These are phyloP conservation scores for Trichoderma sp. DNA, from an alignment of 2,329 filamentous ascomycete species.

Conservation along the genomic window DNA sequence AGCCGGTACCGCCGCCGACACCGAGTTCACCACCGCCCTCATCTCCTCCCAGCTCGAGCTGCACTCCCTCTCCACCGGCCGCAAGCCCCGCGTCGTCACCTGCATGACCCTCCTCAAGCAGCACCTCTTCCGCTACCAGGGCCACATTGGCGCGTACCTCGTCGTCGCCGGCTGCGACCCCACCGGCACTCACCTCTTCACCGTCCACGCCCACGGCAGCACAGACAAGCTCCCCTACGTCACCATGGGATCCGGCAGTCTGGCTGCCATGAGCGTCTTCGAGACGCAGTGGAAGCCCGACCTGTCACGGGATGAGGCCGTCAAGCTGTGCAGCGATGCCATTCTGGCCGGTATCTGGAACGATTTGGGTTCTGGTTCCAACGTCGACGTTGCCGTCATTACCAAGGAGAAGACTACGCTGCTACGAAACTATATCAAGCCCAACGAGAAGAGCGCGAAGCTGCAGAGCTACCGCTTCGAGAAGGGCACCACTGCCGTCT, in stretches of 20 bases:
- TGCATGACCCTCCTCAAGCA: slow-evolving; percentile 99
- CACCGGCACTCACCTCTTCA: slow-evolving; percentile 93
- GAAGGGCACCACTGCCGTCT: slow-evolving; percentile 88
- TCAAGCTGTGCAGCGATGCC: slow-evolving; percentile 80
- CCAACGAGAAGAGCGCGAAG: slow-evolving; percentile 90
- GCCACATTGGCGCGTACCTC: slow-evolving; percentile 95
- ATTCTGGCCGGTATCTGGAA: slow-evolving; percentile 99
- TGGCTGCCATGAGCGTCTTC: slow-evolving; percentile 97
- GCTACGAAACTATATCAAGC: slow-evolving; percentile 89
- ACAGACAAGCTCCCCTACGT: slow-evolving; percentile 99
- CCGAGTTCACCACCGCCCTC: slow-evolving; percentile 97
- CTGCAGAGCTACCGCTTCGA: slow-evolving; percentile 90
- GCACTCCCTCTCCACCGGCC: slow-evolving; percentile 92
- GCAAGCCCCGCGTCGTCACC: slow-evolving; percentile 94
- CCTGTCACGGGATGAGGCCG: slow-evolving; percentile 77
- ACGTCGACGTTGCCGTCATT: slow-evolving; percentile 96
- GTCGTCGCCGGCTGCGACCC: slow-evolving; percentile 97
- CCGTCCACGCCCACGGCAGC: slow-evolving; percentile 95
- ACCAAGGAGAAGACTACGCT: slow-evolving; percentile 93
- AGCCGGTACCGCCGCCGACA: slow-evolving; percentile 96
- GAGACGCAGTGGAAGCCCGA: slow-evolving; percentile 91
- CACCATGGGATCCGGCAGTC: slow-evolving; percentile 95
- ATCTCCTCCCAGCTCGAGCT: slow-evolving; percentile 99
- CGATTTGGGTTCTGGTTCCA: slow-evolving; percentile 94
- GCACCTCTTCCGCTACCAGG: slow-evolving; percentile 98